A percentile compares a stretch with the other conserved stretches of the same genome.
Evolutionary conservation across 2,329 filamentous ascomycete genomes (phyloP).

Genomic region (Paramyrothecium sp.): DNA sequence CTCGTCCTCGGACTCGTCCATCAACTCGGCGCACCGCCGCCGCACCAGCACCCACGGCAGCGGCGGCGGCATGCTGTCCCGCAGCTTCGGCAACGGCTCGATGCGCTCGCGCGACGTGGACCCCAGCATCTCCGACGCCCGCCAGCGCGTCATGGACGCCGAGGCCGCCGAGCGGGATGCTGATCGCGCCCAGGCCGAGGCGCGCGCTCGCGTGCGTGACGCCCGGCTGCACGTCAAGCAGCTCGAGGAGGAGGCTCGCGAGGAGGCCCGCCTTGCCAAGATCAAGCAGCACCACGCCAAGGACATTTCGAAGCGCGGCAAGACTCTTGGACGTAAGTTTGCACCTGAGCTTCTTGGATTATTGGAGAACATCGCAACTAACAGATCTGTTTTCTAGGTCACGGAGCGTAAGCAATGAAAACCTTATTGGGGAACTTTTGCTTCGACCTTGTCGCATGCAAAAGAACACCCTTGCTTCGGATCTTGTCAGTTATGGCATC

Average conservation of each 20-base stretch:
- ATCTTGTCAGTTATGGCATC: no score
- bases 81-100: constrained; percentile 43
- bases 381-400: neutral
- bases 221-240: constrained; percentile 62
- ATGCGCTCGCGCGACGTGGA: constrained; percentile 45
- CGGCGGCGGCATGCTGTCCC: constrained; percentile 37
- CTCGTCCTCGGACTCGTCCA: constrained; percentile 16
- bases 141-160: constrained; percentile 60
- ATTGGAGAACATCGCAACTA: neutral
- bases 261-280: constrained; percentile 63
- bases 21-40: constrained; percentile 14
- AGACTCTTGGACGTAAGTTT: constrained; percentile 65
- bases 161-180: constrained; percentile 65
- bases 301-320: constrained; percentile 66
- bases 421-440: no score
- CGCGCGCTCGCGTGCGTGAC: constrained; percentile 57
- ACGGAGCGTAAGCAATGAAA: neutral
- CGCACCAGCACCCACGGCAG: constrained; percentile 7
- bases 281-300: constrained; percentile 66
- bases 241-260: constrained; percentile 63
- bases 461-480: no score
- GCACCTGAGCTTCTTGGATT: neutral
- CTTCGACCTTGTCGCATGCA: no score
- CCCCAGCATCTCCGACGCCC: constrained; percentile 59
- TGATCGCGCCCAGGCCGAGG: constrained; percentile 59